Base-by-base conservation (phyloP, 2,329 filamentous ascomycete species). In the Aspergillus caelatus region DNA sequence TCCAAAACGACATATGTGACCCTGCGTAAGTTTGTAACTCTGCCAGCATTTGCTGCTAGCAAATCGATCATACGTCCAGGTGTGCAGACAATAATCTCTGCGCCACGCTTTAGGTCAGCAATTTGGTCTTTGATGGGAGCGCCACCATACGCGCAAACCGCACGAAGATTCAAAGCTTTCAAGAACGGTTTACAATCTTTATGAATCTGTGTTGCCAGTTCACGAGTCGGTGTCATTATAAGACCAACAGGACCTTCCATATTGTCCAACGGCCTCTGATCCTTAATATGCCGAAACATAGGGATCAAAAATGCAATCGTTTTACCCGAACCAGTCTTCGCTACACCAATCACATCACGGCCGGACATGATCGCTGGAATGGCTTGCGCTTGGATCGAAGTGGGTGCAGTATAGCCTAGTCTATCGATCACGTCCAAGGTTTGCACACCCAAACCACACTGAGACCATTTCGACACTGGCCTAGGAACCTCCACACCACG, bases 111-210 rank as follows among this genome's bases (percentile, higher is more conserved):
- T 68, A 99, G 83, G 75, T 97, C 94, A 1, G 94, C 94, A 75
- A 99, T 99, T 77, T 99, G 94, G 68, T 99, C 95, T 74, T 96
- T 95, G 77, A 99, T 97, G 0, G 95, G 94, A 23, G 94, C 92
- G 67, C 95, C 95, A 26, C 95, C 95, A 76, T 97, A 98, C 1
- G 93, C 94, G 78, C 94, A 97, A 28, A 97, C 93, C 55, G 92
- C 90, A 64, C 93, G 89, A 61, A 99, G 85, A 62, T 90, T 89
- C 75, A 96, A 88, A 28, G 91, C 91, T 72, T 94, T 97, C 66
- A 97, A 80, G 77, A 97, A 99, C 1, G 95, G 94, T 77, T 94
- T 97, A 80, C 94, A 94, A 76, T 99, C 95, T 69, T 90, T 88
- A 76, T 96, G 92, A 68, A 99, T 98, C 77, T 99, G 95, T 2